A percentile compares a stretch with the other conserved stretches of the same genome.
Evolutionary conservation across 495 filamentous ascomycete genomes (phyloP).

Genomic region (Recurvomyces mirabilis): DNA sequence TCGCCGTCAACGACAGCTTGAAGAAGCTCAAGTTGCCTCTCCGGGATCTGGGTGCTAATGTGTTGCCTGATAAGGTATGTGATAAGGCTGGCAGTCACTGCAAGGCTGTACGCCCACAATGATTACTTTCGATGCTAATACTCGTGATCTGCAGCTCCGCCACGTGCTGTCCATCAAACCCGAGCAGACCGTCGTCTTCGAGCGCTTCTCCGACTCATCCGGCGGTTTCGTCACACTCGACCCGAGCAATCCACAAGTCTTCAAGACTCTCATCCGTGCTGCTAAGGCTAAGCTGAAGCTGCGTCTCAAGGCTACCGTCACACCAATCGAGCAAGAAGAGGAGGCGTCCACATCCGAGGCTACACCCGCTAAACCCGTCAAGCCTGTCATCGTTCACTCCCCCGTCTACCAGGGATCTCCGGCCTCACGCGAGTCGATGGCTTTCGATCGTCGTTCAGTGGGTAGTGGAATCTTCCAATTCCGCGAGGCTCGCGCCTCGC

Average conservation of each 20-base stretch:
- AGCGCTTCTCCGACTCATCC: conserved; percentile 94
- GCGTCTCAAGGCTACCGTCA: conserved; percentile 62
- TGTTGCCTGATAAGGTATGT: conserved; percentile 79
- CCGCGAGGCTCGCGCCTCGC: conserved; percentile 20
- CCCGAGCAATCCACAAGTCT: conserved; percentile 63
- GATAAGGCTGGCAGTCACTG: no score
- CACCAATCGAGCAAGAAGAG: conserved; percentile 14
- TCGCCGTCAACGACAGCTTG: conserved; percentile 58
- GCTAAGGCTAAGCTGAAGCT: conserved; percentile 98
- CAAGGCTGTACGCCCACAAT: no score
- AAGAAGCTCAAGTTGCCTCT: conserved; percentile 85
- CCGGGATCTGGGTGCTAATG: conserved; percentile 64
- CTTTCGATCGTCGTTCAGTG: conserved; percentile 14
- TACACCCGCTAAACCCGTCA: background rate
- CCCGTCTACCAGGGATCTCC: no score
- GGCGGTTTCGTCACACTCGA: conserved; percentile 70
- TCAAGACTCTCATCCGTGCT: conserved; percentile 93
- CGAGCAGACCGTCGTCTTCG: conserved; percentile 60
- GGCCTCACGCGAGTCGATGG: conserved; percentile 9
- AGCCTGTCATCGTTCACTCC: conserved; percentile 18
- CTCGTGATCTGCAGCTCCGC: conserved; percentile 58
- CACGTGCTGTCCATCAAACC: conserved; percentile 57
- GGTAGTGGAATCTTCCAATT: conserved; percentile 24
- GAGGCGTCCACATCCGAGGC: conserved; percentile 1
- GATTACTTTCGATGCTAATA: no score